phyloP scores from a whole-genome alignment of 129 eudicot species.

The Mikania micrantha region DNA sequence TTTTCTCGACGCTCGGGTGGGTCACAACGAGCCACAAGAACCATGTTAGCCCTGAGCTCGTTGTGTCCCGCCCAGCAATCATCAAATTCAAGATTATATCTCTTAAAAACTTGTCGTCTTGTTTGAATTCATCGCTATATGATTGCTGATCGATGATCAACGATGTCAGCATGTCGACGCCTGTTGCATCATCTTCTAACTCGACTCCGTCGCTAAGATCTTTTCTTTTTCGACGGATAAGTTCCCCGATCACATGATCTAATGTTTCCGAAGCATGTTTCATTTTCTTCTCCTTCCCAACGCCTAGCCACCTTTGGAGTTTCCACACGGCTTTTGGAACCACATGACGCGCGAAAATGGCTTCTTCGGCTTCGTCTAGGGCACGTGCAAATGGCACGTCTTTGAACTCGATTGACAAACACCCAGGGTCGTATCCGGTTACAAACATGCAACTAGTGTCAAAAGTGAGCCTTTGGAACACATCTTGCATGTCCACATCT shows the following conservation, averaged over 20 bases:
- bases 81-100: constrained; percentile 54
- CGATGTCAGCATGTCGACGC: constrained; percentile 52
- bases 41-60: constrained; percentile 74
- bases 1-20: constrained; percentile 44
- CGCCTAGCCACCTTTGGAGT: constrained; percentile 40
- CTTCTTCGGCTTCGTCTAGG: constrained; percentile 68
- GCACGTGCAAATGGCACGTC: constrained; percentile 65
- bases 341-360: constrained; percentile 43
- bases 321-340: constrained; percentile 56
- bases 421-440: constrained; percentile 67
- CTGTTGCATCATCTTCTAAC: constrained; percentile 11
- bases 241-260: constrained; percentile 28
- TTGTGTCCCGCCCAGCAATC: constrained; percentile 78
- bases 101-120: constrained; percentile 54
- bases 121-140: not conserved
- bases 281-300: constrained; percentile 51
- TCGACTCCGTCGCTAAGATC: constrained; percentile 13
- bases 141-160: constrained; percentile 31
- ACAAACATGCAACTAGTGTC: constrained; percentile 60
- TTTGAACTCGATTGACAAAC: constrained; percentile 40
- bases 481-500: constrained; percentile 66
- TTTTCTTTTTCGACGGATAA: constrained; percentile 36
- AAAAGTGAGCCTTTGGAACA: constrained; percentile 70
- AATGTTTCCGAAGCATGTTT: constrained; percentile 37
- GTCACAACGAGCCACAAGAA: constrained; percentile 64